These are phyloP conservation scores for Nitzschia sp. DNA, from an alignment of 108 stramenopile species.

Conservation along the genomic window DNA sequence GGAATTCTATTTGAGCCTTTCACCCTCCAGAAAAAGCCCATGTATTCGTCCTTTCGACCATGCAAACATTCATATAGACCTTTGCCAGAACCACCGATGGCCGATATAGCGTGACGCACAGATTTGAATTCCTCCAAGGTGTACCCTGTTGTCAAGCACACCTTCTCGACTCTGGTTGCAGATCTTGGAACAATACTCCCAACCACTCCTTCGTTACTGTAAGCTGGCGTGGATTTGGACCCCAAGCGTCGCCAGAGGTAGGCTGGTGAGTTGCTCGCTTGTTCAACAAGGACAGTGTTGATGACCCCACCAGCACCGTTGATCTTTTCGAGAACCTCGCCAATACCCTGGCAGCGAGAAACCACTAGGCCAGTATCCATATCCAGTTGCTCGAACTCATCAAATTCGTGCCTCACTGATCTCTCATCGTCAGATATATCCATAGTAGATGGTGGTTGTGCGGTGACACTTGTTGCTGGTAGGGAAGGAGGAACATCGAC, in stretches of 20 bases:
- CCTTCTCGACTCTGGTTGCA: neutral
- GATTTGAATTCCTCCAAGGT: neutral
- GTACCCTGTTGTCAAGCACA: neutral
- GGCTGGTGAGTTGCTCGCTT: neutral
- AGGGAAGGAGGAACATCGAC: neutral
- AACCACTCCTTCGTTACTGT: neutral
- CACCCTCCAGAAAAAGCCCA: constrained; percentile 3
- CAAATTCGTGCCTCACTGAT: neutral
- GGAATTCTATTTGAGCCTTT: neutral
- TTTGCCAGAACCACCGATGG: neutral
- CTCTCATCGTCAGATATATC: neutral
- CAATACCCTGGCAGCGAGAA: neutral
- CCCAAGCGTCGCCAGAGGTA: neutral
- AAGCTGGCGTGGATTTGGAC: neutral
- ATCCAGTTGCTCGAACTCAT: constrained; percentile 2
- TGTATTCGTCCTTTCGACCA: neutral
- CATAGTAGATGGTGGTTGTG: neutral
- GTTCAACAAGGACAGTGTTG: neutral
- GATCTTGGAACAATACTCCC: neutral
- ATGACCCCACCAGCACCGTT: neutral
- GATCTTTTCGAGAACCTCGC: neutral
- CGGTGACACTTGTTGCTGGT: too few species aligned
- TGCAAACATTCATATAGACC: neutral
- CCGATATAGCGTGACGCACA: neutral
- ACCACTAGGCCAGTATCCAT: neutral